Conservation (phyloP, 345 rosid species). For the Barbarea vulgaris region DNA sequence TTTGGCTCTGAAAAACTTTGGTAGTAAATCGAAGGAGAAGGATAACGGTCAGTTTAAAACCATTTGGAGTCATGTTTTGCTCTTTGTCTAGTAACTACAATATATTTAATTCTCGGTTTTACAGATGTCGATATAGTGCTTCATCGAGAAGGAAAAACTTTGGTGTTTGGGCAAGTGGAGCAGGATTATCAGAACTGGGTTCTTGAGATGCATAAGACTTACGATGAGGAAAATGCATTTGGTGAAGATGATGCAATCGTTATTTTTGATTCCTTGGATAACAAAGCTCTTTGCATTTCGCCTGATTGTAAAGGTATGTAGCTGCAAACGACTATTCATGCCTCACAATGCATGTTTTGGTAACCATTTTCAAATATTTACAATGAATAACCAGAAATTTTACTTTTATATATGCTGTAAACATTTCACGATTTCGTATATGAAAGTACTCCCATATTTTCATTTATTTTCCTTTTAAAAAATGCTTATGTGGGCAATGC, state of each 20-base stretch:
- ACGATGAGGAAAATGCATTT: conserved; percentile 55
- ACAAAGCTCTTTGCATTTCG: conserved; percentile 55
- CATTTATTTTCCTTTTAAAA: background rate
- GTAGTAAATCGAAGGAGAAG: conserved; percentile 47
- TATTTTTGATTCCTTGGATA: conserved; percentile 44
- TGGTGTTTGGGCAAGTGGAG: conserved; percentile 51
- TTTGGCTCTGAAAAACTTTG: conserved; percentile 56
- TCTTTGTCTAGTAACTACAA: background rate
- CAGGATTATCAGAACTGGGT: conserved; percentile 65
- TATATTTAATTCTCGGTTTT: background rate
- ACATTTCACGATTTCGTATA: background rate
- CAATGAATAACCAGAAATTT: background rate
- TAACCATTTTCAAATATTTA: background rate
- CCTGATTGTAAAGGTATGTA: conserved; percentile 50
- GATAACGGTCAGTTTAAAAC: conserved; percentile 44
- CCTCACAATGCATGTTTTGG: background rate
- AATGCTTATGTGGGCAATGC: conserved; percentile 6
- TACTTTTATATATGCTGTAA: background rate
- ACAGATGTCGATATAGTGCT: conserved; percentile 51
- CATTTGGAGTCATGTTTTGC: background rate
- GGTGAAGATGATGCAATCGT: conserved; percentile 61
- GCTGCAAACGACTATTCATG: background rate
- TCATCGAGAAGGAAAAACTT: conserved; percentile 35
- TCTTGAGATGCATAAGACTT: conserved; percentile 56
- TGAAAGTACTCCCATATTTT: background rate